These are phyloP conservation scores for Ascomycota sp. DNA, from an alignment of 2,329 filamentous ascomycete genomes.

Conservation along the genomic window DNA sequence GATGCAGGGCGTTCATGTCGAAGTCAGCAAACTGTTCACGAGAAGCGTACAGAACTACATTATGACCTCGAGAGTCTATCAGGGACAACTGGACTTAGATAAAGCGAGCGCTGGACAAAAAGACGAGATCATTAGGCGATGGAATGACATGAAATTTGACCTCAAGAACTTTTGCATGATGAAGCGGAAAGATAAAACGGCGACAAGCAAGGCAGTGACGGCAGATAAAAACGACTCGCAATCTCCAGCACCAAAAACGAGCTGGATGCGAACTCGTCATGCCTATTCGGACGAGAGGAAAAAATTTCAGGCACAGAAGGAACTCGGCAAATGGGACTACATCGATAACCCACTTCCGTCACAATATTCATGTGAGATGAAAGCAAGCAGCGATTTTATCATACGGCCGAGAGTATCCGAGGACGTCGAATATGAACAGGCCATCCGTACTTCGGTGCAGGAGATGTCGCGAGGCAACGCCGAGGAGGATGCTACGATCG, in stretches of 20 bases:
- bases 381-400: conserved; percentile 3
- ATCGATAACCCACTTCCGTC: conserved; percentile 4
- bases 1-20: conserved; percentile 64
- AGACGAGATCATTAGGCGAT: conserved; percentile 41
- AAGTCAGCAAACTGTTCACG: conserved; percentile 50
- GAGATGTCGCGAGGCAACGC: conserved; percentile 50
- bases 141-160: conserved; percentile 40
- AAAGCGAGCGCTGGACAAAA: conserved; percentile 35
- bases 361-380: not conserved
- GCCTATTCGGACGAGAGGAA: conserved; percentile 30
- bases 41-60: conserved; percentile 62
- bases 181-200: conserved; percentile 24
- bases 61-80: conserved; percentile 52
- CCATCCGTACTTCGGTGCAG: conserved; percentile 47
- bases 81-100: conserved; percentile 49
- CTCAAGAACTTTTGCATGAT: conserved; percentile 37
- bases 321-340: conserved; percentile 16
- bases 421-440: conserved; percentile 47
- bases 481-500: conserved; percentile 50
- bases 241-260: conserved; percentile 15
- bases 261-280: conserved; percentile 28
- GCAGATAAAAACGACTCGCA: conserved; percentile 2
- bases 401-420: conserved; percentile 9
- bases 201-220: conserved; percentile 11
- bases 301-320: conserved; percentile 26